Evolutionary conservation across 2,329 filamentous ascomycete genomes (phyloP), one percentile per base, ranked within the genome.

Genomic region (Fusarium sp.): DNA sequence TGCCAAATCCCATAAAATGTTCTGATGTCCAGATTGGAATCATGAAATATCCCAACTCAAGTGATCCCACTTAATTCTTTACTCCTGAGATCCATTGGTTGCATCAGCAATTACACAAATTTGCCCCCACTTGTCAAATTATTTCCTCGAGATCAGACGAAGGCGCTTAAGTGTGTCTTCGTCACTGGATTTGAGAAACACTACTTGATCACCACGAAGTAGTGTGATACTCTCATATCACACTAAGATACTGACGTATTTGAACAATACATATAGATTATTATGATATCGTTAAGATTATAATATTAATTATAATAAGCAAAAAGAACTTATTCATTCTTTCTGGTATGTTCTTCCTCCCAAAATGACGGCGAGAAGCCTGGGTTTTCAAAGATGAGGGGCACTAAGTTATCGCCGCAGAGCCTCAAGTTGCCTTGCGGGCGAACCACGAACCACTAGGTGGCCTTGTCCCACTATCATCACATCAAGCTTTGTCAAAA

Each of bases 351-450:
- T 61, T 29, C 12, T 43, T 13, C 25, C 32, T 22, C 32, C 8
- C 8, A 9, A 29, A 41, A n/a, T 43, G 34, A 38, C 22, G 11
- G 45, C 12, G 34, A 48, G n/a, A 55, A 30, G 4, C 18, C 16
- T 15, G 43, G 13, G 22, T 29, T 27, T 32, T 5, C 8, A 34
- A 11, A 27, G 10, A 34, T 18, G 49, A 27, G 38, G 58, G 62
- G 49, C 22, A 16, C 44, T 64, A 47, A 64, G 20, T 34, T 12
- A 32, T 11, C 18, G 13, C 24, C 13, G 44, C 62, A 65, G 62
- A 65, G 62, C 62, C 62, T 27, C 61, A 64, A 34, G 6, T 10
- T 12, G 51, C 46, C 40, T 40, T 61, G 13, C 45, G 27, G 58
- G 62, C 62, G 62, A 65, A 51, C 62, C 62, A 8, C 24, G 24